These are phyloP conservation scores for Magnolia sinica DNA, from an alignment of 164 flowering plant genomes.

Conservation along the genomic window DNA sequence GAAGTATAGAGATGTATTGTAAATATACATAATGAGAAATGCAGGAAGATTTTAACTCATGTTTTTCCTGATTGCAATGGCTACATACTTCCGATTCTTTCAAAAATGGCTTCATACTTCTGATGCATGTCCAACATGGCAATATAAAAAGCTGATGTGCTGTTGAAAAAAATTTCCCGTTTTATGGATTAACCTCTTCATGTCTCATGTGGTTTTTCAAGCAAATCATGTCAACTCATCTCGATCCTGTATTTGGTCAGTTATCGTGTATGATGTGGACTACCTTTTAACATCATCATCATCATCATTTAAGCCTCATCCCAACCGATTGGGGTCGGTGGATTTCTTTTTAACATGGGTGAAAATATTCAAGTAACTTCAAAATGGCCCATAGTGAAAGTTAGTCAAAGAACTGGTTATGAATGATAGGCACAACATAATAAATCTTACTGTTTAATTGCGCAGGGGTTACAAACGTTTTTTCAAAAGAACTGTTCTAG, in stretches of 20 bases:
- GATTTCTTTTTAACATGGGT: too few species aligned
- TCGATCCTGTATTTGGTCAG: too few species aligned
- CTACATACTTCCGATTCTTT: not conserved
- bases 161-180: too few species aligned
- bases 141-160: not conserved
- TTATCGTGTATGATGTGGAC: too few species aligned
- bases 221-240: too few species aligned
- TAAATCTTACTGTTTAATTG: slow-evolving; percentile 6
- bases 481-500: slow-evolving; percentile 62
- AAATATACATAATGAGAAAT: not conserved
- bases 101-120: too few species aligned
- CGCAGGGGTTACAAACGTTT: slow-evolving; percentile 93
- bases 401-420: not conserved
- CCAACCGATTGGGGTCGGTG: too few species aligned
- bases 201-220: too few species aligned
- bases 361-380: not conserved
- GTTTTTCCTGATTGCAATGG: not conserved
- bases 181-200: too few species aligned
- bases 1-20: too few species aligned
- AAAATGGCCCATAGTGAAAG: not conserved
- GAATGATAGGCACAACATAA: slow-evolving; percentile 3
- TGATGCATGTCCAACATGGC: not conserved
- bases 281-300: too few species aligned
- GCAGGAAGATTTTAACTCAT: not conserved
- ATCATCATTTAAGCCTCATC: too few species aligned